Conservation (phyloP, 148 eudicot genomes). For the Bassia scoparia region DNA sequence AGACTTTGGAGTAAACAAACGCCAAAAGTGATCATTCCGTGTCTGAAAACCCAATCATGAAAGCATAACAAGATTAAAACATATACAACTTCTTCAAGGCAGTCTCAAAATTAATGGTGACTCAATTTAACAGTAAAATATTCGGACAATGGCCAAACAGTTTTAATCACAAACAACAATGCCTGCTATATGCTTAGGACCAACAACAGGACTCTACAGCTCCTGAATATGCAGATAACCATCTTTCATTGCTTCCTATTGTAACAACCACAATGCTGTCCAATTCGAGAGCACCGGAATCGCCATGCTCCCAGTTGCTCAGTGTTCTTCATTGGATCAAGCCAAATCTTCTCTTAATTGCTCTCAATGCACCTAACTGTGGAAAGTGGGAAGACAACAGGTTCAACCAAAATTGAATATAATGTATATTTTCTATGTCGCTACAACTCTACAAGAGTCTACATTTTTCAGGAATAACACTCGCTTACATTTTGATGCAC, state of each 20-base stretch:
- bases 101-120: too few relatives aligned
- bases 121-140: too few relatives aligned
- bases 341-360: conserved; percentile 27
- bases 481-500: too few relatives aligned
- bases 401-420: neutral
- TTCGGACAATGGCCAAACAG: too few relatives aligned
- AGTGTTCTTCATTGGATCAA: conserved; percentile 38
- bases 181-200: neutral
- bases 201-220: conserved; percentile 35
- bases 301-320: conserved; percentile 35
- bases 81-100: too few relatives aligned
- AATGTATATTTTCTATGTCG: too few relatives aligned
- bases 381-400: neutral
- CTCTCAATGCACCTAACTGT: conserved; percentile 35
- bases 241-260: conserved; percentile 24
- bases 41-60: too few relatives aligned
- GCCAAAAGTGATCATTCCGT: neutral
- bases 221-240: conserved; percentile 45
- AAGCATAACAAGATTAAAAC: too few relatives aligned
- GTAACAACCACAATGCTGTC: conserved; percentile 49
- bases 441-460: too few relatives aligned
- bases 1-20: neutral
- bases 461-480: too few relatives aligned
- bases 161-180: too few relatives aligned
- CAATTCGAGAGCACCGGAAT: conserved; percentile 48